A percentile compares a stretch with the other conserved stretches of the same genome.
Evolutionary conservation across 768 basidiomycete genomes (phyloP).

Genomic region (Holtermannia corniformis): DNA sequence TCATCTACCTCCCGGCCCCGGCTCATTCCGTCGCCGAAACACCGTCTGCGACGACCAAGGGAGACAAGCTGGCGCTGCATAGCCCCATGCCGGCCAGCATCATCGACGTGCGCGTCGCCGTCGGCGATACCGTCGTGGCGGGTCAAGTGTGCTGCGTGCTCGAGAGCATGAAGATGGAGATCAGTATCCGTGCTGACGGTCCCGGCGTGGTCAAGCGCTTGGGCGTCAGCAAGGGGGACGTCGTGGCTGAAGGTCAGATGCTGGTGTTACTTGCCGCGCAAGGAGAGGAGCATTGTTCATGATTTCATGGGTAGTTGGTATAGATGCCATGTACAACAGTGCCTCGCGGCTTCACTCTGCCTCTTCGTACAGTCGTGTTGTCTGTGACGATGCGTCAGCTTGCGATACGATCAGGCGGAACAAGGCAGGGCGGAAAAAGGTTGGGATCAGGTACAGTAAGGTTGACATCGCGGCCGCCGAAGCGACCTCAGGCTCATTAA

Average conservation of each 20-base stretch:
- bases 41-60: conserved; percentile 1
- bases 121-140: conserved; percentile 67
- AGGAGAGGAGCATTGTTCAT: too few relatives aligned
- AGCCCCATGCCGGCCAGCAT: conserved; percentile 85
- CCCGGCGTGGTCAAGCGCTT: conserved; percentile 63
- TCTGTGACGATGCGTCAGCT: too few relatives aligned
- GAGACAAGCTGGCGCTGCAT: conserved; percentile 16
- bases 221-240: conserved; percentile 72
- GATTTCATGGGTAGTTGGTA: neutral
- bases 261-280: conserved; percentile 14
- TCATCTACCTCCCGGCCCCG: conserved; percentile 59
- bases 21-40: conserved; percentile 7
- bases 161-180: conserved; percentile 98
- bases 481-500: conserved; percentile 37
- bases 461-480: conserved; percentile 24
- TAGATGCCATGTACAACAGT: neutral
- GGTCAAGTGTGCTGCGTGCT: conserved; percentile 73
- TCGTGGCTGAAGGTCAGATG: conserved; percentile 61
- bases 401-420: neutral
- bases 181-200: conserved; percentile 62
- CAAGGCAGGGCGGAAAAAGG: neutral
- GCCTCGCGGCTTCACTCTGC: too few relatives aligned
- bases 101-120: conserved; percentile 70
- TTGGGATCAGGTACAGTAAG: conserved; percentile 14
- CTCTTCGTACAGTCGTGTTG: too few relatives aligned